These are phyloP conservation scores for Heterococcus sp. DNA, from an alignment of 108 stramenopile genomes.

Conservation along the genomic window DNA sequence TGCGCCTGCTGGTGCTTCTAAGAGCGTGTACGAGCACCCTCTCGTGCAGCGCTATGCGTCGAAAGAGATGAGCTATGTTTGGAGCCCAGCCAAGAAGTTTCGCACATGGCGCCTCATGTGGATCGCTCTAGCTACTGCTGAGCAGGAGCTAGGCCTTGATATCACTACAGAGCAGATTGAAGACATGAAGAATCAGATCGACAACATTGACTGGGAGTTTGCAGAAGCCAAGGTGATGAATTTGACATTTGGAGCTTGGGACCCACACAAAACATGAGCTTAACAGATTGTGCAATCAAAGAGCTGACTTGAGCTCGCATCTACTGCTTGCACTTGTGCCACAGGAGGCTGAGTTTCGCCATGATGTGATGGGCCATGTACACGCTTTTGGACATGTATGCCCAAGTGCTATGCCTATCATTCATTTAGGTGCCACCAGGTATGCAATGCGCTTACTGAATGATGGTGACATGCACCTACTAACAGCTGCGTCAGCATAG, in stretches of 20 bases:
- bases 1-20: neutral
- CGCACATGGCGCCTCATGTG: slow-evolving; percentile 96
- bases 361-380: slow-evolving; percentile 99
- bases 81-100: slow-evolving; percentile 96
- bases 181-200: slow-evolving; percentile 75
- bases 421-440: slow-evolving; percentile 92
- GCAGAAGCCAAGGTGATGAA: slow-evolving; percentile 77
- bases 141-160: slow-evolving; percentile 86
- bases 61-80: slow-evolving; percentile 95
- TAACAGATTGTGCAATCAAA: no score
- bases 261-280: no score
- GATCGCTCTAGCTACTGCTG: slow-evolving; percentile 93
- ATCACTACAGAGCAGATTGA: slow-evolving; percentile 86
- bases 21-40: slow-evolving; percentile 73
- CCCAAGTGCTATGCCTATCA: slow-evolving; percentile 72
- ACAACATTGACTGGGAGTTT: slow-evolving; percentile 85
- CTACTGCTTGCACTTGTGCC: neutral
- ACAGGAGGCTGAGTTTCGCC: slow-evolving; percentile 85
- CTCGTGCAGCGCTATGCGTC: slow-evolving; percentile 81
- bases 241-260: no score
- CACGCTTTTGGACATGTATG: slow-evolving; percentile 91
- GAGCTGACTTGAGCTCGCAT: no score
- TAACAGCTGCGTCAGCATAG: no score
- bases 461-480: no score
- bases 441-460: no score